Percentiles rank a stretch among this genome's conserved stretches.
phyloP scores from a whole-genome alignment of 1,284 basidiomycete genomes.

The Puccinia hordei region DNA sequence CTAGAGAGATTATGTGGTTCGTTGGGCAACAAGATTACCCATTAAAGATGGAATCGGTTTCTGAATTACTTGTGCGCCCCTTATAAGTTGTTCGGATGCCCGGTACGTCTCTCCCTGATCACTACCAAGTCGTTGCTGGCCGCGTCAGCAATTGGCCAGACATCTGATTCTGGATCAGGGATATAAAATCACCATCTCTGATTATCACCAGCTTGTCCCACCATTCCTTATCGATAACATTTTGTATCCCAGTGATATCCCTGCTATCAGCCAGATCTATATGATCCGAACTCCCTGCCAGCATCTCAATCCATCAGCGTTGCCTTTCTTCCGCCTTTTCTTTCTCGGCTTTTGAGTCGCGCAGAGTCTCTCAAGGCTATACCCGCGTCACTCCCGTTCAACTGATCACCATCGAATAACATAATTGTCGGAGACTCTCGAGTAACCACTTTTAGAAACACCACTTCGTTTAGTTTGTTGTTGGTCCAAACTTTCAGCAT shows the following conservation, averaged over 20 bases:
- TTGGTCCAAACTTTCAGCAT: background rate
- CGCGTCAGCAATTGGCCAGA: background rate
- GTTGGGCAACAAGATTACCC: background rate
- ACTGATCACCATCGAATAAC: slow-evolving; percentile 9
- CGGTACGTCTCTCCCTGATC: background rate
- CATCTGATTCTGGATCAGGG: slow-evolving; percentile 11
- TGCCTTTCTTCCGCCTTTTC: background rate
- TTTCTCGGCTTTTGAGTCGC: background rate
- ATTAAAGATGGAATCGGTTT: slow-evolving; percentile 9
- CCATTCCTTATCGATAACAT: background rate
- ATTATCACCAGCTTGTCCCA: background rate
- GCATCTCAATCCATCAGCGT: background rate
- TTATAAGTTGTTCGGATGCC: background rate
- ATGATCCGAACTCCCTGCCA: background rate
- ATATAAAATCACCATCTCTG: slow-evolving; percentile 2
- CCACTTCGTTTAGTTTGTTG: slow-evolving; percentile 17
- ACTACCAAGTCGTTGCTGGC: background rate
- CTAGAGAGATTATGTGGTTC: background rate
- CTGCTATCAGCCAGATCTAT: slow-evolving; percentile 4
- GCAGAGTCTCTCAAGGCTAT: background rate
- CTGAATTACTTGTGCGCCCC: slow-evolving; percentile 18
- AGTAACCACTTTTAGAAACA: background rate
- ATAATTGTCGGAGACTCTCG: background rate
- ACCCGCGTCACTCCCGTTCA: slow-evolving; percentile 19
- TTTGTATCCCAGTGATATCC: slow-evolving; percentile 9